Evolutionary conservation across 768 basidiomycete species (phyloP), one percentile per base, ranked within the genome.

Genomic region (Pleurotus djamor): DNA sequence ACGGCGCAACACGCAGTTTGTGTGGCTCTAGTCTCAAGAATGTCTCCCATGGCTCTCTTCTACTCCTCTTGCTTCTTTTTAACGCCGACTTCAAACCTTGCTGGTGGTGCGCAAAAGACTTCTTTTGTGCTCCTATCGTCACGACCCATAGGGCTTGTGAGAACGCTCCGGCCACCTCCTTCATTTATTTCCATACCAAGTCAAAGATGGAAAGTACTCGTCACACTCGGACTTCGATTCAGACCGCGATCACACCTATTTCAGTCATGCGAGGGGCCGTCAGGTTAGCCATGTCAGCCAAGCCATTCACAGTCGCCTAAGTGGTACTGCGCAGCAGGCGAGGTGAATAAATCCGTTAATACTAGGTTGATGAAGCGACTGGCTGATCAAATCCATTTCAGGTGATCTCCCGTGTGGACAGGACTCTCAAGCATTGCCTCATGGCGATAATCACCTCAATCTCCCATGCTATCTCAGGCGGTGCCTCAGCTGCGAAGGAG

Each of bases 381-480:
- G 41, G 54, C 54, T 21, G 38, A 41, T 17, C 28, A 41, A 28
- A 44, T 55, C 41, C 54, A 44, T 55, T 43, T 55, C 41, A 55
- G 54, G 54, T 38, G 54, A 43, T 32, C 14, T 55, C 54, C 54
- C 54, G 54, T 44, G 54, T 16, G 37, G 41, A 14, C 38, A 55
- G 54, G 54, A 55, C 54, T 44, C 44, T n/a, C 10, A 13, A 43
- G 5, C 33, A 28, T 55, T 55, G 41, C 54, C 54, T 55, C 54
- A 55, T 55, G 54, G 54, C 54, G 54, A 55, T 55, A 55, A 55
- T 55, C 54, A 55, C 54, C 54, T 55, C 38, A 17, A 55, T 55
- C 54, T 55, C 54, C 44, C 54, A 55, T 37, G 54, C 54, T 43
- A 55, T 55, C 54, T 55, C 54, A 55, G 54, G 54, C 36, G 54